Conservation (phyloP, 495 filamentous ascomycete species). For the Penicilliopsis zonata region DNA sequence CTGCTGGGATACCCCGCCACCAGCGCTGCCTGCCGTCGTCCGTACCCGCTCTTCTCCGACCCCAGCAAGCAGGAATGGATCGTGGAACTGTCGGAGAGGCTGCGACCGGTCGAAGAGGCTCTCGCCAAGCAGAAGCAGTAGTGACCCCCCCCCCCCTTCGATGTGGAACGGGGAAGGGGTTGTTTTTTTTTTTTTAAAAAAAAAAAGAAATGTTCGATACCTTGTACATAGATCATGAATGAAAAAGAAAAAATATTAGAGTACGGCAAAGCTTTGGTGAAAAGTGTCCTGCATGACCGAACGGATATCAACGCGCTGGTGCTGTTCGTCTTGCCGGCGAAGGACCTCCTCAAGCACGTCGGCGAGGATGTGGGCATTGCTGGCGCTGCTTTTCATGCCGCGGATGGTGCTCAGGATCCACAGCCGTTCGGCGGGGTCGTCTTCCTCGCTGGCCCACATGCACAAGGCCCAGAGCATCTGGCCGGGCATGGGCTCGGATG, state of each 20-base stretch:
- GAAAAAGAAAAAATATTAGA: not conserved
- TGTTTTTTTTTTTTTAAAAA: too few relatives aligned
- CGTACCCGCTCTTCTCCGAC: constrained; percentile 23
- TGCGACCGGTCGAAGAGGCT: not conserved
- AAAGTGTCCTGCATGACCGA: constrained; percentile 22
- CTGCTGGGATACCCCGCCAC: constrained; percentile 21
- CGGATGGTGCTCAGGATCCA: constrained; percentile 27
- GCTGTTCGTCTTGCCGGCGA: constrained; percentile 21
- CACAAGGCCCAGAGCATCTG: constrained; percentile 30
- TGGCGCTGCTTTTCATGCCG: constrained; percentile 24
- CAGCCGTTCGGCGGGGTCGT: constrained; percentile 17
- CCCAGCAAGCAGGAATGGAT: constrained; percentile 15
- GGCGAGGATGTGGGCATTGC: constrained; percentile 25
- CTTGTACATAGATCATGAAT: not conserved
- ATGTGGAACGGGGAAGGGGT: not conserved
- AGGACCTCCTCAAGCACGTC: constrained; percentile 30
- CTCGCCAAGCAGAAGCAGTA: not conserved
- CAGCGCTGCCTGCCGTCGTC: constrained; percentile 24
- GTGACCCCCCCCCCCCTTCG: not conserved
- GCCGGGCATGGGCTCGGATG: constrained; percentile 20
- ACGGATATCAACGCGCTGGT: constrained; percentile 27
- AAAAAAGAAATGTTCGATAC: too few relatives aligned
- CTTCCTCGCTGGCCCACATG: constrained; percentile 31
- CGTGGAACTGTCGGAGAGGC: constrained; percentile 2
- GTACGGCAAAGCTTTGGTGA: too few relatives aligned